These are phyloP conservation scores for Apiospora rasikravindrae DNA, from an alignment of 2,329 filamentous ascomycete genomes.

Conservation along the genomic window DNA sequence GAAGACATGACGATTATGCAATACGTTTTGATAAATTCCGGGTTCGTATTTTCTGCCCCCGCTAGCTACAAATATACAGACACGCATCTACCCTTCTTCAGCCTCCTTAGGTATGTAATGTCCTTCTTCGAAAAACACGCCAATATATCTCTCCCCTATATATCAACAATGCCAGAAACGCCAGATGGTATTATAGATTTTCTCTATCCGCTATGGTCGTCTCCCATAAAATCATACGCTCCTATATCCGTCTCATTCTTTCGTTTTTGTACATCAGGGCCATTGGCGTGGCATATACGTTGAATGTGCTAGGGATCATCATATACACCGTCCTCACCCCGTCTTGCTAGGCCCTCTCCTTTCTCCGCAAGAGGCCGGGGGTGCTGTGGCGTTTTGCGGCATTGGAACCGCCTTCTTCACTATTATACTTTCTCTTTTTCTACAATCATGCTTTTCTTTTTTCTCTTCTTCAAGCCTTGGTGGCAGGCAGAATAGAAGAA, in stretches of 20 bases:
- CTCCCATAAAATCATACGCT: neutral
- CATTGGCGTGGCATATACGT: neutral
- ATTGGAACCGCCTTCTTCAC: neutral
- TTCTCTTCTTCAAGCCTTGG: slow-evolving; percentile 30
- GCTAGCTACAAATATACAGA: neutral
- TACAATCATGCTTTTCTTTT: neutral
- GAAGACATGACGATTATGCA: neutral
- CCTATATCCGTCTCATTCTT: neutral
- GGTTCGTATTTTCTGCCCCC: neutral
- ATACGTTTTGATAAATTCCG: neutral
- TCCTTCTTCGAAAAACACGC: neutral
- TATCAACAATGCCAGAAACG: slow-evolving; percentile 10
- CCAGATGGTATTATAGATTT: slow-evolving; percentile 4
- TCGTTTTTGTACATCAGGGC: neutral
- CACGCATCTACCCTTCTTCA: neutral
- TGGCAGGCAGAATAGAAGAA: slow-evolving; percentile 36
- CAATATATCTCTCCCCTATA: neutral
- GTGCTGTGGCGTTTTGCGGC: too few species aligned
- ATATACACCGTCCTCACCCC: neutral
- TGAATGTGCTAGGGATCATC: neutral
- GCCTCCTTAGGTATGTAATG: neutral
- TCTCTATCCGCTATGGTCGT: slow-evolving; percentile 15
- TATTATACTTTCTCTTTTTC: neutral
- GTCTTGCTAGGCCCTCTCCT: neutral
- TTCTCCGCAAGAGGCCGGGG: too few species aligned